Base-by-base conservation (phyloP, 169 alveolate genomes). In the Plasmodium billcollinsi region DNA sequence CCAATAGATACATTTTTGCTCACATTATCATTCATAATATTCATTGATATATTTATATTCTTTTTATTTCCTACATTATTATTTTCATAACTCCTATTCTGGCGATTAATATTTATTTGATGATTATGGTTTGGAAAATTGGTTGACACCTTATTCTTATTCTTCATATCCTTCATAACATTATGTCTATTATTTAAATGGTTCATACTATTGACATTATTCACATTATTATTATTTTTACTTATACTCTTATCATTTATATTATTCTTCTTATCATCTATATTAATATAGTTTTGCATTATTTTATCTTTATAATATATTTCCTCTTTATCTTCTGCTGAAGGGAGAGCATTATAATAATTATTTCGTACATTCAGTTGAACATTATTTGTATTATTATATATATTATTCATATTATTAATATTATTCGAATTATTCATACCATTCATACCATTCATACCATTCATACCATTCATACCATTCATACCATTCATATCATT, bases 31-130 rank as follows among this genome's bases (percentile, higher is more conserved):
- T 47, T 50, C 47, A 61, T 12, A 21, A 39, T 74, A 5, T 65
- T 65, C 14, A 11, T 66, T 43, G 61, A 62, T 0, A 50, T 11
- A 26, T 18, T 61, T 14, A 63, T 65, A 54, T 11, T 39, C 29
- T 59, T 74, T 62, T 61, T 74, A 50, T 33, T 39, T 20, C 50
- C 2, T 18, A 61, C 0, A 52, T 59, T 61, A 39, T 74, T 74
- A 14, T 58, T 74, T 5, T 59, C 88, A n/a, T 33, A 74, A 45
- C 47, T 62, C 11, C 47, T 61, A 21, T 29, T 52, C 12, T 39
- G 52, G 29, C 88, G 74, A 50, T 11, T 74, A n/a, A 21, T 33
- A 21, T 50, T n/a, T n/a, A 12, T 56, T n/a, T 7, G 59, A 21
- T 54, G 26, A 12, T 50, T 2, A 39, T 24, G 63, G 29, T 26